Conservation (phyloP, 306 rosid genomes). For the Medicago lupulina region DNA sequence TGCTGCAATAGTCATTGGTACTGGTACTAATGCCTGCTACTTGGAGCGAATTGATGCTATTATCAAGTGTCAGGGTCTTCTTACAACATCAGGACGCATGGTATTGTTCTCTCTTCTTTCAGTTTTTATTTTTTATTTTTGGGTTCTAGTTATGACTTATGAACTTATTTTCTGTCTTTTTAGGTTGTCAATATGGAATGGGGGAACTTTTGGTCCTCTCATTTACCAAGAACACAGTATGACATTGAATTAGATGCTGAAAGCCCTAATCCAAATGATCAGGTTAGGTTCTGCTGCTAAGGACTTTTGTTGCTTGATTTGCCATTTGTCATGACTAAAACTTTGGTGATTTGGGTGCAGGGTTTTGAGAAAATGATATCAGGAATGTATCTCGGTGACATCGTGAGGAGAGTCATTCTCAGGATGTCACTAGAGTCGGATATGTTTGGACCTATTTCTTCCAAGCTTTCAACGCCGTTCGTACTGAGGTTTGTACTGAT, state of each 20-base stretch:
- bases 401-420: conserved; percentile 86
- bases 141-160: conserved; percentile 9
- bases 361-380: conserved; percentile 97
- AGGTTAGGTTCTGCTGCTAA: conserved; percentile 54
- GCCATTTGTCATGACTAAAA: conserved; percentile 33
- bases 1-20: conserved; percentile 89
- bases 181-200: conserved; percentile 96
- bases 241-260: conserved; percentile 83
- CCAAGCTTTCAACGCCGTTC: conserved; percentile 68
- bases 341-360: conserved; percentile 52
- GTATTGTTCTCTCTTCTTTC: conserved; percentile 47
- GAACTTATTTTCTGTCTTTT: conserved; percentile 11
- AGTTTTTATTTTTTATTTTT: background rate
- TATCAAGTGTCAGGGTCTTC: conserved; percentile 87
- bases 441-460: conserved; percentile 67
- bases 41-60: conserved; percentile 89
- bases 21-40: conserved; percentile 96
- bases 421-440: conserved; percentile 79
- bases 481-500: conserved; percentile 48
- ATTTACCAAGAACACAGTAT: conserved; percentile 85
- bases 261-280: conserved; percentile 93
- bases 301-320: conserved; percentile 31
- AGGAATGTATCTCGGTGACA: conserved; percentile 95
- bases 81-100: conserved; percentile 78
- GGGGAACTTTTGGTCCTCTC: conserved; percentile 96